Evolutionary conservation across 1,284 basidiomycete species (phyloP), one percentile per base, ranked within the genome.

Genomic region (Ceratobasidium papillatum): DNA sequence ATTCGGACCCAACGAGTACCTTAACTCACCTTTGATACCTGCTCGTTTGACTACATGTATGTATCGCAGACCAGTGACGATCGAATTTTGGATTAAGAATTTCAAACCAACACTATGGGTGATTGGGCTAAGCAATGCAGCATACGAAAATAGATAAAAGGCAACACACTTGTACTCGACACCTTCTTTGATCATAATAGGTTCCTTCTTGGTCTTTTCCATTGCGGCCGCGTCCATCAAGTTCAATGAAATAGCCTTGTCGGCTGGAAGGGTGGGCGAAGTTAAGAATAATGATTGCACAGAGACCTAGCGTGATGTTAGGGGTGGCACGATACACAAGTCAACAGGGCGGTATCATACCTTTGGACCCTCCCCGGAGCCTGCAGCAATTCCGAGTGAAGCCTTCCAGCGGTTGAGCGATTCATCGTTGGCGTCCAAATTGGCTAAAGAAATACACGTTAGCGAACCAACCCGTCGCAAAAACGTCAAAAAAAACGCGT

Each of bases 51-150:
- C 94, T 59, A 94, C 84, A 81, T 95, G 94, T 62, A 96, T 85
- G 80, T 96, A 96, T 78, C 92, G 89, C 52, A 93, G 89, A 72
- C 94, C 94, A 75, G 94, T 93, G 76, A 94, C 90, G 80, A 96
- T 92, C 38, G 90, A 91, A 82, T 94, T 90, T 81, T 95, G 94
- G 77, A 95, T 92, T 80, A 85, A 89, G 86, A 95, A 95, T 11
- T 84, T 88, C 80, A 94, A 91, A 52, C 88, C 88, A 74, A 93
- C 92, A 78, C 92, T 94, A 77, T 32, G 34, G 41, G 30, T 32
- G 32, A 45, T 49, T n/a, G 36, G 25, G 36, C 56, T 51, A 36
- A 49, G 38, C 63, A 68, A 30, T 47, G 52, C 19, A n/a, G 32
- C n/a, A 36, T 61, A 38, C 45, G 45, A 45, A 8, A n/a, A 25